Evolutionary conservation across 2,329 filamentous ascomycete species (phyloP).

Genomic region (Alternaria atra): DNA sequence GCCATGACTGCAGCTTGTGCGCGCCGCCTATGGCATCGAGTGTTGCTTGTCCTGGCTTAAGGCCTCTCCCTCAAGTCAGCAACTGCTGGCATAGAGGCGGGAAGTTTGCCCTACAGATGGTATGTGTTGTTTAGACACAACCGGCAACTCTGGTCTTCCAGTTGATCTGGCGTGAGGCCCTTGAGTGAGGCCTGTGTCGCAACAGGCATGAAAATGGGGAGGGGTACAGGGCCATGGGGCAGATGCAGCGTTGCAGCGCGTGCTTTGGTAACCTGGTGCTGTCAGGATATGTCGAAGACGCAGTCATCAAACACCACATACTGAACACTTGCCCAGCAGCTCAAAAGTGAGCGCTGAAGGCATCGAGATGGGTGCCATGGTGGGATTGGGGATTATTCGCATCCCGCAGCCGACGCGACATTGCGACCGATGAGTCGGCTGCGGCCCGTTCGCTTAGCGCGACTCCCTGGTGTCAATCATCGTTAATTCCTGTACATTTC

Average conservation of each 20-base stretch:
- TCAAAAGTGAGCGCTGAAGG: slow-evolving; percentile 51
- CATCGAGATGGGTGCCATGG: slow-evolving; percentile 46
- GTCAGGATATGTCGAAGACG: slow-evolving; percentile 8
- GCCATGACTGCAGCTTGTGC: slow-evolving; percentile 94
- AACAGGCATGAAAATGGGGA: slow-evolving; percentile 98
- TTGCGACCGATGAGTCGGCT: neutral
- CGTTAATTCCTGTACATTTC: neutral
- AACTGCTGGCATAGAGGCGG: neutral
- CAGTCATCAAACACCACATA: slow-evolving; percentile 15
- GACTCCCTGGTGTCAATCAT: neutral
- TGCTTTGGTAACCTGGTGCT: slow-evolving; percentile 83
- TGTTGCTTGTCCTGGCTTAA: slow-evolving; percentile 92
- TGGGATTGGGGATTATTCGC: slow-evolving; percentile 10
- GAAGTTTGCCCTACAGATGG: slow-evolving; percentile 66
- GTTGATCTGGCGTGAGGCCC: slow-evolving; percentile 88
- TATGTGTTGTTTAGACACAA: slow-evolving; percentile 98
- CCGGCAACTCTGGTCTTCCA: slow-evolving; percentile 87
- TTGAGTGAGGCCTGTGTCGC: slow-evolving; percentile 97
- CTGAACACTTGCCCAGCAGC: slow-evolving; percentile 52
- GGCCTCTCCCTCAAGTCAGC: slow-evolving; percentile 61
- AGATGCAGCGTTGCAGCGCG: slow-evolving; percentile 87
- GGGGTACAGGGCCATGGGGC: slow-evolving; percentile 87
- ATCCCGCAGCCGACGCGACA: slow-evolving; percentile 1
- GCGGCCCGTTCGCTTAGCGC: slow-evolving; percentile 9
- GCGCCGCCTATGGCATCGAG: slow-evolving; percentile 89